Evolutionary conservation across 345 rosid genomes (phyloP).

Genomic region (Bretschneidera sinensis): DNA sequence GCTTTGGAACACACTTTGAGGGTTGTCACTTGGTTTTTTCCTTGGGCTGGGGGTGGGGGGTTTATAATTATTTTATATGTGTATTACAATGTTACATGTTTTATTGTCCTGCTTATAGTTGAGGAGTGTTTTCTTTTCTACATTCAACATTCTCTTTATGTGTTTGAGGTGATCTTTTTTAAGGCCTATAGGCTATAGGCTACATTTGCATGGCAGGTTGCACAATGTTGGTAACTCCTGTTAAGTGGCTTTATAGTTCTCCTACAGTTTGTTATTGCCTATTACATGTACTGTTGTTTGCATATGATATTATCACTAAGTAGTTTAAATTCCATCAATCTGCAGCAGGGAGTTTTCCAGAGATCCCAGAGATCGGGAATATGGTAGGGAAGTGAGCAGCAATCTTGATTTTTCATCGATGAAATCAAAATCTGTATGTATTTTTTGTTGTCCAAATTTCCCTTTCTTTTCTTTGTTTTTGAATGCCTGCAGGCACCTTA

Average conservation of each 20-base stretch:
- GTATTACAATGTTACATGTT: no score
- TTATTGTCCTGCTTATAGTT: no score
- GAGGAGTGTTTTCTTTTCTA: background rate
- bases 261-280: no score
- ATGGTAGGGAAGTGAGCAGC: constrained; percentile 61
- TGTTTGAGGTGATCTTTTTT: background rate
- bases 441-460: constrained; percentile 15
- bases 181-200: background rate
- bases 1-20: no score
- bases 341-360: constrained; percentile 64
- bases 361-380: constrained; percentile 75
- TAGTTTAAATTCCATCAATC: constrained; percentile 8
- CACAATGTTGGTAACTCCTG: background rate
- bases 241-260: no score
- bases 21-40: no score
- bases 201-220: background rate
- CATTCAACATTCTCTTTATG: background rate
- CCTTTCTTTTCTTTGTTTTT: constrained; percentile 1
- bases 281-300: background rate
- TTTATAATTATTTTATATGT: no score
- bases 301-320: background rate
- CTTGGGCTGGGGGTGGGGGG: no score
- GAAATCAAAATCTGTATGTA: constrained; percentile 58
- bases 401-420: constrained; percentile 35
- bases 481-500: constrained; percentile 1